phyloP scores from a whole-genome alignment of 345 rosid genomes.

The Barbarea vulgaris region DNA sequence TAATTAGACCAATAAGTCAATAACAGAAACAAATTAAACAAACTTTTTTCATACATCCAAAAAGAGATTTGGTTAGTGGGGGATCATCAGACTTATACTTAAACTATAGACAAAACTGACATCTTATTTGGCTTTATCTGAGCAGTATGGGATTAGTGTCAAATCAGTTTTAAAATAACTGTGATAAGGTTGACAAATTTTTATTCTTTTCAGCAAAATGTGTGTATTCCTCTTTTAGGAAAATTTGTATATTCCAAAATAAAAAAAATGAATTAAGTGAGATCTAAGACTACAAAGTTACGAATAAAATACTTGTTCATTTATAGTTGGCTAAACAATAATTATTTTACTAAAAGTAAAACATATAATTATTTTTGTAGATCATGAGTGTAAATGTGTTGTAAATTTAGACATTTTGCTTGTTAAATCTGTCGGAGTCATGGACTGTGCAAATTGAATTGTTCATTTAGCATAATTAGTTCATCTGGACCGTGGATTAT shows the following conservation, averaged over 20 bases:
- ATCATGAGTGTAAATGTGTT: background rate
- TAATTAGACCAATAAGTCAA: background rate
- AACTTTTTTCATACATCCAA: constrained; percentile 24
- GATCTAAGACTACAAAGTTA: background rate
- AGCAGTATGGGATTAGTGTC: constrained; percentile 25
- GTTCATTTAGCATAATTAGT: background rate
- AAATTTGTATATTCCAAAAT: background rate
- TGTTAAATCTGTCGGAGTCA: background rate
- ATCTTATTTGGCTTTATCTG: constrained; percentile 36
- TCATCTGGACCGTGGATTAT: constrained; percentile 10
- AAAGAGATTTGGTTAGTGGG: constrained; percentile 35
- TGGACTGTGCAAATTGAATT: background rate
- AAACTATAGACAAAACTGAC: constrained; percentile 35
- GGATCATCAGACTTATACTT: constrained; percentile 16
- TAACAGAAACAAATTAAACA: constrained; percentile 16
- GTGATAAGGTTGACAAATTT: constrained; percentile 32
- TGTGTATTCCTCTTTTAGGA: background rate
- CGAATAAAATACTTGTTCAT: background rate
- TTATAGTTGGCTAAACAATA: background rate
- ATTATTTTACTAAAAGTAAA: background rate
- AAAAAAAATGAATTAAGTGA: background rate
- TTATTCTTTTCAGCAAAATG: background rate
- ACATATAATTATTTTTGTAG: background rate
- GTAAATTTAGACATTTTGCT: background rate
- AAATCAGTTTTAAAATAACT: background rate